Evolutionary conservation across 495 filamentous ascomycete species (phyloP), one percentile per base, ranked within the genome.

Genomic region (Tuber melanosporum): DNA sequence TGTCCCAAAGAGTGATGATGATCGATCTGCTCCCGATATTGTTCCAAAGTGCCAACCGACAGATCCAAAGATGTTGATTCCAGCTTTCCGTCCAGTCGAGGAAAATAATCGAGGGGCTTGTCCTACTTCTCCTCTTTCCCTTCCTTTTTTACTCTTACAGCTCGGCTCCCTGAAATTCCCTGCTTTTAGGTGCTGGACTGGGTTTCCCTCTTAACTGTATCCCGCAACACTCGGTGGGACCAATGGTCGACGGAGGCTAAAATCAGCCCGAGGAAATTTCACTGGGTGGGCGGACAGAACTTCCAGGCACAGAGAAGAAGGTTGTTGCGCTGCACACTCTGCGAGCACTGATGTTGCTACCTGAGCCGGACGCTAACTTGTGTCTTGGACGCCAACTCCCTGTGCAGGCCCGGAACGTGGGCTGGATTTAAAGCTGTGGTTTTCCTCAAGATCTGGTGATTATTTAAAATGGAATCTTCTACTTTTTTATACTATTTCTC

Each of bases 281-380:
- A 15, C 71, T 45, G 57, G 75, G 71, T 73, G 77, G 75, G 49
- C 57, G 52, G 76, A 41, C 73, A 77, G 47, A 76, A 77, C 26
- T 66, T 32, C 57, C 57, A 66, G 43, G 66, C 73, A 43, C 74
- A 76, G 76, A 77, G 74, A 77, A 77, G 76, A 78, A 78, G 66
- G 76, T 77, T 77, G 76, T 77, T 77, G 76, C 76, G 76, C 57
- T 77, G 74, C 74, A 57, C 76, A 47, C 76, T 77, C 62, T 70
- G 49, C 20, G 52, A 74, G 70, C 75, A 75, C 73, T 22, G 57
- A 66, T 66, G 57, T 32, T 76, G 44, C 42, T 77, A 42, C 62
- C 44, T 78, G 76, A 77, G 52, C 26, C 62, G 26, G 57, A 12
- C 26, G 57, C 57, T 10, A 32, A 32, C 57, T 66, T 32, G 76